Conservation (phyloP, 1,284 basidiomycete species). For the Fomitiporia mediterranea region DNA sequence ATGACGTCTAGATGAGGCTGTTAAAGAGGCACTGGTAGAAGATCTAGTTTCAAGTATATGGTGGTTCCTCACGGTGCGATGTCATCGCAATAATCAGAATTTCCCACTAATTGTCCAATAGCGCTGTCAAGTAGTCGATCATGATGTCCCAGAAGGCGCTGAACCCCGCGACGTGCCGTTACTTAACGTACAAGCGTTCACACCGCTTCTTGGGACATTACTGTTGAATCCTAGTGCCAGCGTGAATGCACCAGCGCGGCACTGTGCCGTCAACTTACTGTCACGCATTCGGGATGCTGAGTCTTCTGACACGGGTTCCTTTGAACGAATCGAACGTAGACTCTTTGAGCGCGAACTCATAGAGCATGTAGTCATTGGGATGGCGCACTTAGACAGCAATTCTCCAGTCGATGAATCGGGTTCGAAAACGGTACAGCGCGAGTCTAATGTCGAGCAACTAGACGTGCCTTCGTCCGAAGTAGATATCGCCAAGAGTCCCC, state of each 20-base stretch:
- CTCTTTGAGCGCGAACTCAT: conserved; percentile 79
- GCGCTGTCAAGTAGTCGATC: conserved; percentile 22
- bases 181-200: conserved; percentile 84
- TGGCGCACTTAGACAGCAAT: conserved; percentile 69
- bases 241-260: conserved; percentile 72
- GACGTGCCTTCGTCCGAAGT: not conserved
- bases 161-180: conserved; percentile 31
- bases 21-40: conserved; percentile 87
- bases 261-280: conserved; percentile 76
- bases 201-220: conserved; percentile 85
- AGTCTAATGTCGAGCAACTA: not conserved
- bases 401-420: conserved; percentile 25
- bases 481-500: conserved; percentile 4
- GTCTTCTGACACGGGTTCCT: conserved; percentile 39
- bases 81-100: conserved; percentile 20
- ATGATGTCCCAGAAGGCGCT: conserved; percentile 23
- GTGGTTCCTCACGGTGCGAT: conserved; percentile 85
- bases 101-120: conserved; percentile 19
- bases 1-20: conserved; percentile 65
- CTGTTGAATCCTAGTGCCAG: conserved; percentile 76
- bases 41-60: conserved; percentile 84
- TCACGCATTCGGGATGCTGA: conserved; percentile 55
- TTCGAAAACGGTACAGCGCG: conserved; percentile 33
- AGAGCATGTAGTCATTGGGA: conserved; percentile 81
- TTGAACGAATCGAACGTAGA: conserved; percentile 50